phyloP scores from a whole-genome alignment of 805 yeast genomes.

The Myxozyma neotropica region DNA sequence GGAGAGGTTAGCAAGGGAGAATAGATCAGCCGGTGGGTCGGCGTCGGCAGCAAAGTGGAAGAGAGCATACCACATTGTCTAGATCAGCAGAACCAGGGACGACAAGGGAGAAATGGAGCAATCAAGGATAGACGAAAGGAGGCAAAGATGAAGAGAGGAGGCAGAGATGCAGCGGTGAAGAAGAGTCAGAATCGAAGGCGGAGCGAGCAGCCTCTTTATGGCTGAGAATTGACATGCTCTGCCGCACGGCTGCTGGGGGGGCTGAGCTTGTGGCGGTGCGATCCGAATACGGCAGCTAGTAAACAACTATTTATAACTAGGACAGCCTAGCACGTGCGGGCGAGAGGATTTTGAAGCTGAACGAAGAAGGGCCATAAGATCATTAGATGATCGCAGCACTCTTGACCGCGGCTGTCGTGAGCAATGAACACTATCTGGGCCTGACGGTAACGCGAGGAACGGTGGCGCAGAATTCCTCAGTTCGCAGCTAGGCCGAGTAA shows the following conservation, averaged over 20 bases:
- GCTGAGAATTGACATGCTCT: neutral
- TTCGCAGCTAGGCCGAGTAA: too few relatives aligned
- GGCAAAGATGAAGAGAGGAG: neutral
- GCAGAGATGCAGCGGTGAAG: neutral
- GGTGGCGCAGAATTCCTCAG: too few relatives aligned
- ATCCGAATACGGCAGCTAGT: neutral
- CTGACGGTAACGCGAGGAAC: too few relatives aligned
- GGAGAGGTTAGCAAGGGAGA: slow-evolving; percentile 4
- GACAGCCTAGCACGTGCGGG: neutral
- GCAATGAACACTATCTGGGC: too few relatives aligned
- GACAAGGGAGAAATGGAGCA: neutral
- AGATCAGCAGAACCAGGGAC: neutral
- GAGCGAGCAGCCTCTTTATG: neutral
- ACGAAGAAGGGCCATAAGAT: too few relatives aligned
- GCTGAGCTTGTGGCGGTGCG: slow-evolving; percentile 6
- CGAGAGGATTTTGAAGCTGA: neutral
- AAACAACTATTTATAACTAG: slow-evolving; percentile 3
- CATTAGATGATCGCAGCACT: too few relatives aligned
- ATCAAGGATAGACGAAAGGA: neutral
- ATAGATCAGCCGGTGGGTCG: too few relatives aligned
- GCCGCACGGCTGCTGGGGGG: neutral
- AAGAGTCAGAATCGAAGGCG: neutral
- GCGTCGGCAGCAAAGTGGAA: too few relatives aligned
- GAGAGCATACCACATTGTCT: neutral
- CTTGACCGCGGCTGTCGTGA: too few relatives aligned